Base-by-base conservation (phyloP, 306 rosid species). In the Dicorynia guianensis region DNA sequence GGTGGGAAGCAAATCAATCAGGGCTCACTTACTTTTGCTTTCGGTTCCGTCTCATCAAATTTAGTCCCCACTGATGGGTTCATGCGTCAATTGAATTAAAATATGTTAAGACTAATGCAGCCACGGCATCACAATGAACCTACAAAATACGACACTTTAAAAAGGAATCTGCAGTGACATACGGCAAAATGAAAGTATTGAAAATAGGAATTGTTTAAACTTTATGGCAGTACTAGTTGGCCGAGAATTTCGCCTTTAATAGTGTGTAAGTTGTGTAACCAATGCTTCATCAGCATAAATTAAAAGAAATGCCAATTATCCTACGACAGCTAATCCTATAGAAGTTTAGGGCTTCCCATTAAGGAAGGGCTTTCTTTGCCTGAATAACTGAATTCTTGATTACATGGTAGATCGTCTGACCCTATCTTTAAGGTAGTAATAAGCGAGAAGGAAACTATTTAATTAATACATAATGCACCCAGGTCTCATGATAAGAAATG, bases 221-320 rank as follows among this genome's bases (percentile, higher is more conserved):
- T 75, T 79, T 11, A 87, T 83, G 90, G 88, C 64, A 38, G 66
- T 83, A 36, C 68, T 62, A 73, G 78, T 71, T 79, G 76, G 71
- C 91, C 84, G 74, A 79, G 64, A 84, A 87, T 83, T 78, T 85
- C 48, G 81, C 85, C 85, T 82, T 85, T 85, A 62, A 36, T 56
- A 11, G 50, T 73, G n/a, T n/a, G n/a, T n/a, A n/a, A n/a, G n/a
- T n/a, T 47, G 53, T 46, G 56, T 36, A 42, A 52, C 53, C 14
- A 63, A 50, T 18, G 38, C 33, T 68, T 19, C 76, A 69, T 71
- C 73, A 63, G 33, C 76, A 66, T 56, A n/a, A 69, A 80, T 58
- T 36, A 47, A 42, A 58, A 15, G 47, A 70, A 39, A 62, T 20
- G 20, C 20, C 30, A 84, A 75, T 84, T 50, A 75, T 78, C 54